phyloP scores from a whole-genome alignment of 306 rosid species.

The Astragalus membranaceus region DNA sequence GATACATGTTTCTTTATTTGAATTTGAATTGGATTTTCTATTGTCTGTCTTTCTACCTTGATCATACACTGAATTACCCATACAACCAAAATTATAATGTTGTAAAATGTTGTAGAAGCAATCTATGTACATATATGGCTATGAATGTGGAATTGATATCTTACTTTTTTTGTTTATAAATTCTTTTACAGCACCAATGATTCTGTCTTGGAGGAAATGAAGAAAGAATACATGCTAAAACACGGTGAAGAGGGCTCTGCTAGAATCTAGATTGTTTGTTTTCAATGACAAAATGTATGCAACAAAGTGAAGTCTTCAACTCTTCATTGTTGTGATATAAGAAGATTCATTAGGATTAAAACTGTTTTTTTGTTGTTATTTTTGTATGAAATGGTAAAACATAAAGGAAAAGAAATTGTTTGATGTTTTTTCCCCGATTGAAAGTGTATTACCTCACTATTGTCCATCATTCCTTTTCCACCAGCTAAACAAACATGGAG shows the following conservation, averaged over 20 bases:
- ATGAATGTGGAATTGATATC: conserved; percentile 11
- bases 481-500: conserved; percentile 47
- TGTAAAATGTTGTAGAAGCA: not conserved
- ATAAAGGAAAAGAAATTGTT: conserved; percentile 5
- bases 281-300: not conserved
- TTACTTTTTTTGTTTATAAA: not conserved
- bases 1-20: not conserved
- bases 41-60: not conserved
- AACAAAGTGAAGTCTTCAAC: not conserved
- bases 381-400: conserved; percentile 5
- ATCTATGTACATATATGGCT: not conserved
- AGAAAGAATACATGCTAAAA: conserved; percentile 61
- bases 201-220: conserved; percentile 73
- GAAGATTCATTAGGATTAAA: conserved; percentile 3
- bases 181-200: conserved; percentile 60
- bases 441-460: conserved; percentile 35
- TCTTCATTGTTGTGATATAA: not conserved
- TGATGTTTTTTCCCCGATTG: too few relatives aligned
- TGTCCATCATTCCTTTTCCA: conserved; percentile 47
- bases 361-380: not conserved
- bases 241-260: conserved; percentile 35
- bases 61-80: not conserved
- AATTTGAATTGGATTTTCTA: not conserved
- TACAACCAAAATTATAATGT: not conserved
- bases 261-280: conserved; percentile 20